Evolutionary conservation across 805 yeast genomes (phyloP).

Genomic region (Candida railenensis): DNA sequence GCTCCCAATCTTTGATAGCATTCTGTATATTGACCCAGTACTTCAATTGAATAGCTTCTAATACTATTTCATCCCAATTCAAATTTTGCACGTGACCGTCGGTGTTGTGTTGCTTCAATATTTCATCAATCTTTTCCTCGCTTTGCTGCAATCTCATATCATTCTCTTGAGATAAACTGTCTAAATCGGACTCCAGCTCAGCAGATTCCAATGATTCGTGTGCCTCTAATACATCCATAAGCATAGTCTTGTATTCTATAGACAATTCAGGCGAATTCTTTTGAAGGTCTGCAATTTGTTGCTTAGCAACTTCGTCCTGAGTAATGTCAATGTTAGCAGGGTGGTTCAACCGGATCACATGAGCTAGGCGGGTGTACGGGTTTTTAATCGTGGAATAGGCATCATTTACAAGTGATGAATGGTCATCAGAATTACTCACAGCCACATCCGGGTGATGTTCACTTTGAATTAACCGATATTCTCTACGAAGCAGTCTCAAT

Average conservation of each 20-base stretch:
- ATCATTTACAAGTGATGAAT: conserved; percentile 60
- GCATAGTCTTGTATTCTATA: conserved; percentile 48
- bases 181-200: conserved; percentile 55
- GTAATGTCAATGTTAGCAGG: conserved; percentile 50
- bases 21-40: conserved; percentile 80
- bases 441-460: conserved; percentile 78
- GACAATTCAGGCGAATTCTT: conserved; percentile 26
- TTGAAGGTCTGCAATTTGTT: conserved; percentile 42
- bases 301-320: conserved; percentile 53
- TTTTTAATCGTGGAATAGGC: conserved; percentile 73
- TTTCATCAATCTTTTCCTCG: conserved; percentile 43
- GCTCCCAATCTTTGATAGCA: conserved; percentile 77
- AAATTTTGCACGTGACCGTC: conserved; percentile 29
- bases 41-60: conserved; percentile 68
- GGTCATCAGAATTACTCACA: conserved; percentile 24
- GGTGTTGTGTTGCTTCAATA: conserved; percentile 38
- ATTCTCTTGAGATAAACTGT: conserved; percentile 52
- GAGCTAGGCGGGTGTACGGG: conserved; percentile 61
- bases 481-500: conserved; percentile 58
- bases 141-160: conserved; percentile 50
- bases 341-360: conserved; percentile 32
- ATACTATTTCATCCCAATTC: conserved; percentile 59
- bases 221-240: conserved; percentile 78
- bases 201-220: conserved; percentile 81
- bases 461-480: conserved; percentile 72